Evolutionary conservation across 345 rosid species (phyloP).

Genomic region (Hirschfeldia incana): DNA sequence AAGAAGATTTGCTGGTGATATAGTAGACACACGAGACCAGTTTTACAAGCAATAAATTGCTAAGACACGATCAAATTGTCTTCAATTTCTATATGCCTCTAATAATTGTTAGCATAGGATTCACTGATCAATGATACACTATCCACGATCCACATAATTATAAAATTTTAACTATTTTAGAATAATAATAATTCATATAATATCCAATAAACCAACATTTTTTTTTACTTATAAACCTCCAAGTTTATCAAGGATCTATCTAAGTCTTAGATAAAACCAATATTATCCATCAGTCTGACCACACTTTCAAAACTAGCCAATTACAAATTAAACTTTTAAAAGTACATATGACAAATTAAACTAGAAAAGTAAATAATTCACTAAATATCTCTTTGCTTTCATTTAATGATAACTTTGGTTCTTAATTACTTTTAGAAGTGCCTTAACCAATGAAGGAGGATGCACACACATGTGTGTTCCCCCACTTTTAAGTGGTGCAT

Average conservation of each 20-base stretch:
- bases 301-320: neutral
- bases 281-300: neutral
- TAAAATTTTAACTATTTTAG: neutral
- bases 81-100: neutral
- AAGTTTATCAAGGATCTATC: neutral
- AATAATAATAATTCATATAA: neutral
- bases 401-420: slow-evolving; percentile 8
- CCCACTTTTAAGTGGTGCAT: slow-evolving; percentile 27
- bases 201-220: neutral
- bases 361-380: neutral
- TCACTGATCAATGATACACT: neutral
- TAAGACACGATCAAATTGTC: too few species aligned
- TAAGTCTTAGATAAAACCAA: neutral
- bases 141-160: neutral
- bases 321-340: neutral
- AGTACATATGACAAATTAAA: neutral
- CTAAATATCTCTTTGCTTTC: neutral
- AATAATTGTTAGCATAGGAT: neutral
- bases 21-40: neutral
- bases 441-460: slow-evolving; percentile 18
- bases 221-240: neutral
- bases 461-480: slow-evolving; percentile 38
- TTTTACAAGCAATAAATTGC: neutral
- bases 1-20: neutral
- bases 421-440: slow-evolving; percentile 5